A percentile compares a stretch with the other conserved stretches of the same genome.
phyloP scores from a whole-genome alignment of 1,139 yeast species.

The Magnusiomyces paraingens region DNA sequence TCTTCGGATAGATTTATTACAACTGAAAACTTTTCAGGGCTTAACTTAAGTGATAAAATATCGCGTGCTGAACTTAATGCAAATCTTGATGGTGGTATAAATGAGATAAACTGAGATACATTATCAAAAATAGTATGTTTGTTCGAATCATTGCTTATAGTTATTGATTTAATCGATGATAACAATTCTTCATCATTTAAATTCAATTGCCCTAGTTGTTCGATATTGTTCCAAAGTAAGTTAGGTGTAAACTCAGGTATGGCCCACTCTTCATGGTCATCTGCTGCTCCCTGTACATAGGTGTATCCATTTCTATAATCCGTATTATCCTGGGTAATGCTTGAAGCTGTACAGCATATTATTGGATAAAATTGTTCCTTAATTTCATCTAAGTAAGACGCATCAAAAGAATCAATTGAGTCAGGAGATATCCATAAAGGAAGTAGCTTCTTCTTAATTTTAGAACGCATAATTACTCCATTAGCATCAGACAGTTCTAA shows the following conservation, averaged over 20 bases:
- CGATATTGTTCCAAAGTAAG: constrained; percentile 50
- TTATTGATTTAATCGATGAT: constrained; percentile 22
- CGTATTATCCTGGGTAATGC: constrained; percentile 49
- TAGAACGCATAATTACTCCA: constrained; percentile 10
- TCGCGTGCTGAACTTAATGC: constrained; percentile 18
- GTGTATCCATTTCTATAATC: constrained; percentile 41
- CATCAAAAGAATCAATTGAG: constrained; percentile 27
- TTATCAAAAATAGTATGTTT: neutral
- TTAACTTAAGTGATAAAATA: neutral
- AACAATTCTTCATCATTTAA: constrained; percentile 37
- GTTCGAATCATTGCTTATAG: neutral
- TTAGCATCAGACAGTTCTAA: constrained; percentile 34
- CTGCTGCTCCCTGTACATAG: constrained; percentile 90
- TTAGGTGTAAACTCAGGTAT: constrained; percentile 44
- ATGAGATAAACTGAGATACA: constrained; percentile 5
- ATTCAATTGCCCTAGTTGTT: constrained; percentile 33
- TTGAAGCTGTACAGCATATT: constrained; percentile 60
- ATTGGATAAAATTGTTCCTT: constrained; percentile 37
- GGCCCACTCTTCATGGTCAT: constrained; percentile 89
- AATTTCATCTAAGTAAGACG: constrained; percentile 1
- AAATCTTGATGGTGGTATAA: constrained; percentile 18
- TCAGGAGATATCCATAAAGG: constrained; percentile 73
- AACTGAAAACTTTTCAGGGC: neutral
- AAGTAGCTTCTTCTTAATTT: constrained; percentile 46
- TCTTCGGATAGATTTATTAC: constrained; percentile 18